Evolutionary conservation across 768 basidiomycete species (phyloP).

Genomic region (Pisolithus marmoratus): DNA sequence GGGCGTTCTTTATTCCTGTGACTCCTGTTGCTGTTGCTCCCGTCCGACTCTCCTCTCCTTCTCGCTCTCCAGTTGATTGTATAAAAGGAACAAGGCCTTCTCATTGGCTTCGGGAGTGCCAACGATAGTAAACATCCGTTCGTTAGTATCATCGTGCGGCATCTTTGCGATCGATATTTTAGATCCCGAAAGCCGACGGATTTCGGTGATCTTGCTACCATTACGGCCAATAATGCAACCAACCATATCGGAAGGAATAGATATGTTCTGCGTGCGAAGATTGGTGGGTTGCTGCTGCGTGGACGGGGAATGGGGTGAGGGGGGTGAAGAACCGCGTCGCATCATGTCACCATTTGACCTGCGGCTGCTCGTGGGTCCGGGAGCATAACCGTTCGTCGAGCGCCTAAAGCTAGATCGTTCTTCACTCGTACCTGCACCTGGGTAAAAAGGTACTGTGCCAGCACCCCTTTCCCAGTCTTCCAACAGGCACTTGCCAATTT

Average conservation of each 20-base stretch:
- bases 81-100: constrained; percentile 94
- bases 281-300: constrained; percentile 64
- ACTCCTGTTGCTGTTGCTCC: constrained; percentile 76
- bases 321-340: constrained; percentile 38
- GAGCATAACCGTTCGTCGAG: constrained; percentile 44
- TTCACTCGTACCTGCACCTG: constrained; percentile 64
- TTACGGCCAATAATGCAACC: constrained; percentile 94
- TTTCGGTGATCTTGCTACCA: constrained; percentile 98
- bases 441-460: constrained; percentile 95
- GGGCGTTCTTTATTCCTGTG: constrained; percentile 35
- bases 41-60: constrained; percentile 89
- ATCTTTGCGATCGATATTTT: constrained; percentile 99
- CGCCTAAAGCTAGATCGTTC: constrained; percentile 54
- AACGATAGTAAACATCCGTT: constrained; percentile 98
- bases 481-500: constrained; percentile 91
- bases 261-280: constrained; percentile 97
- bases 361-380: constrained; percentile 44
- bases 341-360: constrained; percentile 58
- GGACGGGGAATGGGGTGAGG: constrained; percentile 36
- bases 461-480: constrained; percentile 95
- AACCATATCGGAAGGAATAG: constrained; percentile 99
- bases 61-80: constrained; percentile 95
- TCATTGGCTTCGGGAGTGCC: constrained; percentile 96
- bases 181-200: constrained; percentile 94
- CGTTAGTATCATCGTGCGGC: constrained; percentile 98